Conservation (phyloP, 345 rosid genomes). For the Arabidopsis arenosa region DNA sequence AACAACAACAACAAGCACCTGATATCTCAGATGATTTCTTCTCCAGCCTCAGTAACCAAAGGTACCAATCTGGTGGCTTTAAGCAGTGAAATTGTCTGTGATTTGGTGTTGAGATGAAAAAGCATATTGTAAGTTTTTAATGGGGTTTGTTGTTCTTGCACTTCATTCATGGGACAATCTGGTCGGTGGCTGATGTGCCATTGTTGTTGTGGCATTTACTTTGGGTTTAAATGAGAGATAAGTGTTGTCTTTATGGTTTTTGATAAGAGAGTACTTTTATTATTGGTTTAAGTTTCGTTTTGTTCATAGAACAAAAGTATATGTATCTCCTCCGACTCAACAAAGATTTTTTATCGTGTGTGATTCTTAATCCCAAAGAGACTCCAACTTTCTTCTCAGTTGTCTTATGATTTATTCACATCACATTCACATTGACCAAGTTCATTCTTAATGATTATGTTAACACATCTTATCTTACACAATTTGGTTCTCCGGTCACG, state of each 20-base stretch:
- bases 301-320: slow-evolving; percentile 27
- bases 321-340: slow-evolving; percentile 23
- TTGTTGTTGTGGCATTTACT: slow-evolving; percentile 36
- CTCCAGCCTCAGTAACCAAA: slow-evolving; percentile 69
- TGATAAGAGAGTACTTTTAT: slow-evolving; percentile 22
- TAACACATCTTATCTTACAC: not conserved
- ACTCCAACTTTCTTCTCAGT: slow-evolving; percentile 16
- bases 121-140: slow-evolving; percentile 1
- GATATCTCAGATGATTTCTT: slow-evolving; percentile 64
- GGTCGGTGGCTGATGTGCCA: slow-evolving; percentile 40
- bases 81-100: slow-evolving; percentile 51
- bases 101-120: slow-evolving; percentile 11
- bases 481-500: not conserved
- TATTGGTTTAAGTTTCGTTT: slow-evolving; percentile 21
- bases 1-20: slow-evolving; percentile 36
- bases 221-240: slow-evolving; percentile 35
- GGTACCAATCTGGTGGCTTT: slow-evolving; percentile 64
- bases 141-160: slow-evolving; percentile 28
- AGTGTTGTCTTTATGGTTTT: slow-evolving; percentile 5
- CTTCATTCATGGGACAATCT: slow-evolving; percentile 34
- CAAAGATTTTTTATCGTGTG: slow-evolving; percentile 19
- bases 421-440: not conserved
- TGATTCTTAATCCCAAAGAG: slow-evolving; percentile 23
- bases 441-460: not conserved
- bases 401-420: not conserved